phyloP scores from a whole-genome alignment of 1,284 basidiomycete genomes.

The Apiotrichum brassicae region DNA sequence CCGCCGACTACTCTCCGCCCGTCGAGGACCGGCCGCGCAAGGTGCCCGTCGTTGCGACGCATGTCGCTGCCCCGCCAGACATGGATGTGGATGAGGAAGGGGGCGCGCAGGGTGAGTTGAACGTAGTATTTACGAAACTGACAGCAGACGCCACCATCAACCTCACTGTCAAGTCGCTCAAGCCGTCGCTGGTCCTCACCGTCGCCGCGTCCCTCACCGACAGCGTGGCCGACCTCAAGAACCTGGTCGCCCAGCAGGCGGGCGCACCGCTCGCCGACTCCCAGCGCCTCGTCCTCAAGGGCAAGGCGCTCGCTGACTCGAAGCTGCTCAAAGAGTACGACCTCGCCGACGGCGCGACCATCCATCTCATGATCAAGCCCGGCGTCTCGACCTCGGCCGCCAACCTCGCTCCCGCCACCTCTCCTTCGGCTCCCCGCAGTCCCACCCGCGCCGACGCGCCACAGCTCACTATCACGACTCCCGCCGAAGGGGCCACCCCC shows the following conservation, averaged over 20 bases:
- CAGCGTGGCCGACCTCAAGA: conserved; percentile 70
- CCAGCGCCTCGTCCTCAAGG: conserved; percentile 81
- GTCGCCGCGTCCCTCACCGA: conserved; percentile 66
- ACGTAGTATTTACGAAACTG: not conserved
- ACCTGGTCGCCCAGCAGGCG: conserved; percentile 56
- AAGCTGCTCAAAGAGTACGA: conserved; percentile 84
- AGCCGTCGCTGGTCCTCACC: conserved; percentile 69
- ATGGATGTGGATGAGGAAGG: conserved; percentile 33
- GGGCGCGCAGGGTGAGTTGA: conserved; percentile 22
- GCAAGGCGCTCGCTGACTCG: conserved; percentile 77
- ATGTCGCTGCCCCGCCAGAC: conserved; percentile 32
- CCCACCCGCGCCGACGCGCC: conserved; percentile 1
- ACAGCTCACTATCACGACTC: conserved; percentile 48
- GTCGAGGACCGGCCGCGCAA: conserved; percentile 63
- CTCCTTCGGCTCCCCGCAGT: not conserved
- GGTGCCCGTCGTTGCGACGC: conserved; percentile 61
- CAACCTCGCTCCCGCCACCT: conserved; percentile 12
- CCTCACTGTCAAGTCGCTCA: conserved; percentile 79
- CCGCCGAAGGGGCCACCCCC: conserved; percentile 44
- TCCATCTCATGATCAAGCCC: conserved; percentile 78
- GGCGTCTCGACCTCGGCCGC: conserved; percentile 37
- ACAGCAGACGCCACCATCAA: conserved; percentile 49
- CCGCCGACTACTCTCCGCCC: conserved; percentile 69
- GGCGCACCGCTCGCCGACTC: conserved; percentile 61
- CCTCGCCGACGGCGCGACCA: conserved; percentile 66